Conservation (phyloP, 2,329 filamentous ascomycete genomes). For the Ciborinia camelliae region DNA sequence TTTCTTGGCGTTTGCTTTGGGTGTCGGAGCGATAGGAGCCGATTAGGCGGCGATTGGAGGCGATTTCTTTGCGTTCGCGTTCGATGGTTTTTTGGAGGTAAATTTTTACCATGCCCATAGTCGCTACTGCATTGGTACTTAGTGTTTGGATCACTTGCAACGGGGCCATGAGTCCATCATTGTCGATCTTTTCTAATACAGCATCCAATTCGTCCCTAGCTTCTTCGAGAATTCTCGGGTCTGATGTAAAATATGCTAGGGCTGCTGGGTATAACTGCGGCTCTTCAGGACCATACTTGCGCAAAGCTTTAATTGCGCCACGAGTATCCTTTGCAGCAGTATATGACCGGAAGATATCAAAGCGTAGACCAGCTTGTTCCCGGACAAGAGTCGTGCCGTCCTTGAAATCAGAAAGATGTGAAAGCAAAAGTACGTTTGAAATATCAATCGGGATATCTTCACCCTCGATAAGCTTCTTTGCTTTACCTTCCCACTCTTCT, state of each 20-base stretch:
- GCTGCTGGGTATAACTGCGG: slow-evolving; percentile 91
- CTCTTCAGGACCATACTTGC: slow-evolving; percentile 88
- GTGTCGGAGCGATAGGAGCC: slow-evolving; percentile 82
- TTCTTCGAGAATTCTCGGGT: slow-evolving; percentile 74
- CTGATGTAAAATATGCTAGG: slow-evolving; percentile 88
- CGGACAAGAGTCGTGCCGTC: slow-evolving; percentile 90
- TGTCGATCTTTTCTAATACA: slow-evolving; percentile 82
- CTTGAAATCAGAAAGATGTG: slow-evolving; percentile 83
- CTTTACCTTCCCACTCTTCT: slow-evolving; percentile 84
- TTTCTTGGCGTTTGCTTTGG: slow-evolving; percentile 71
- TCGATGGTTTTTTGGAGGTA: slow-evolving; percentile 89
- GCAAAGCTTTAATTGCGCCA: slow-evolving; percentile 83
- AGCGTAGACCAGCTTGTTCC: slow-evolving; percentile 86
- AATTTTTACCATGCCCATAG: slow-evolving; percentile 94
- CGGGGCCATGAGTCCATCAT: slow-evolving; percentile 89
- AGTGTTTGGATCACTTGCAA: slow-evolving; percentile 95
- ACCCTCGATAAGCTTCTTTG: slow-evolving; percentile 81
- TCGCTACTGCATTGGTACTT: slow-evolving; percentile 74
- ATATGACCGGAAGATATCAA: slow-evolving; percentile 96
- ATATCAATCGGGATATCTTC: slow-evolving; percentile 84
- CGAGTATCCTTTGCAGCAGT: slow-evolving; percentile 87
- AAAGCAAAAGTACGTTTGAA: slow-evolving; percentile 89
- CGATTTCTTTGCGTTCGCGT: slow-evolving; percentile 83
- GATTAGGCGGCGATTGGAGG: slow-evolving; percentile 73
- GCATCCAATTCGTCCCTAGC: slow-evolving; percentile 80